These are phyloP conservation scores for Mikania micrantha DNA, from an alignment of 129 eudicot species.

Conservation along the genomic window DNA sequence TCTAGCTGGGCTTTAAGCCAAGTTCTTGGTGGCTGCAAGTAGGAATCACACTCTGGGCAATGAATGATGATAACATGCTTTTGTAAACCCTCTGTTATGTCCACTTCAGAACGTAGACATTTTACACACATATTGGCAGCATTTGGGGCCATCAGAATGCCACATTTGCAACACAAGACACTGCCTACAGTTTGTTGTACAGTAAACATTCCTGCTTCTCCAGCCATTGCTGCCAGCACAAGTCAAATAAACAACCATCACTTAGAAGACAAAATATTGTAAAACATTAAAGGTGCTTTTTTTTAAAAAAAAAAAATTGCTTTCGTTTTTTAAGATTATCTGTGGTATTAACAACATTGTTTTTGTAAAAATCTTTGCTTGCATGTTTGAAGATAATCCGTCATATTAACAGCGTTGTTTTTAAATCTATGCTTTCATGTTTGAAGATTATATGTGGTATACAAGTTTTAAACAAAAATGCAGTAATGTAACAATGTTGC, in stretches of 20 bases:
- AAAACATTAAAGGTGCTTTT: not conserved
- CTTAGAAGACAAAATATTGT: not conserved
- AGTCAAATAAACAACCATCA: not conserved
- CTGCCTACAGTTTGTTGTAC: conserved; percentile 13
- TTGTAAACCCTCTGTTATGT: conserved; percentile 13
- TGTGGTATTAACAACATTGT: too few relatives aligned
- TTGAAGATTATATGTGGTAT: not conserved
- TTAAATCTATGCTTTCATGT: not conserved
- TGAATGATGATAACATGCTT: conserved; percentile 12
- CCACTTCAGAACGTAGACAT: conserved; percentile 13
- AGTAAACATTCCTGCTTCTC: conserved; percentile 13
- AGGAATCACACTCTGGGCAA: conserved; percentile 8
- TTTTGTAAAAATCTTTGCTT: too few relatives aligned
- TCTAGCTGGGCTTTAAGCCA: conserved; percentile 9
- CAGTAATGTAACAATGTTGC: not conserved
- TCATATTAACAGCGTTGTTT: too few relatives aligned
- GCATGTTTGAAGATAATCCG: too few relatives aligned
- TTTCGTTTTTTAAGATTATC: not conserved
- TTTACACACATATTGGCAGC: conserved; percentile 16
- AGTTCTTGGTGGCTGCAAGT: conserved; percentile 14
- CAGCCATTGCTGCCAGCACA: conserved; percentile 7
- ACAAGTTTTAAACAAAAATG: not conserved
- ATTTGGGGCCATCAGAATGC: conserved; percentile 10
- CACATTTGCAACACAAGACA: conserved; percentile 16
- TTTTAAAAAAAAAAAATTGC: not conserved